These are phyloP conservation scores for Pichia scutulata DNA, from an alignment of 805 yeast species.

Conservation along the genomic window DNA sequence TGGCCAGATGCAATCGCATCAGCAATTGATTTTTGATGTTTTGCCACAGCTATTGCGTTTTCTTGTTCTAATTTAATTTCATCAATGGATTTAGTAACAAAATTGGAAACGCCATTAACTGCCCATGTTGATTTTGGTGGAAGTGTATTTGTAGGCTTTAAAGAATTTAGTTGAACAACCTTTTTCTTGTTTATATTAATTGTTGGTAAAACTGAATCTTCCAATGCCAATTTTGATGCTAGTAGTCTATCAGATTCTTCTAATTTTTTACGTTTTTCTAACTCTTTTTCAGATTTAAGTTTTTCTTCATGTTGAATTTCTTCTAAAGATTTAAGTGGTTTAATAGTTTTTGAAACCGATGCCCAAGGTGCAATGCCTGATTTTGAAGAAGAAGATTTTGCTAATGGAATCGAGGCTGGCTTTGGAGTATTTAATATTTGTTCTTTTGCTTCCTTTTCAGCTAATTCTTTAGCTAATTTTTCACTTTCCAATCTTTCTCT, in stretches of 20 bases:
- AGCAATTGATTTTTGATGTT: slow-evolving; percentile 18
- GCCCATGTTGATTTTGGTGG: slow-evolving; percentile 42
- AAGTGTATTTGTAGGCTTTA: slow-evolving; percentile 18
- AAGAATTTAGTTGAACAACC: slow-evolving; percentile 8
- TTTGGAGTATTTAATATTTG: neutral
- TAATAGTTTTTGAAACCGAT: slow-evolving; percentile 15
- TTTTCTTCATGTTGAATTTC: slow-evolving; percentile 57
- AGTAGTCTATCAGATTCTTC: slow-evolving; percentile 19
- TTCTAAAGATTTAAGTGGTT: slow-evolving; percentile 45
- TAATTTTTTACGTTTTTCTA: slow-evolving; percentile 13
- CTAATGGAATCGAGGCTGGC: neutral
- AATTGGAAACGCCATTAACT: slow-evolving; percentile 16
- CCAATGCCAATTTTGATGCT: slow-evolving; percentile 18
- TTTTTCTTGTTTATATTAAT: slow-evolving; percentile 4
- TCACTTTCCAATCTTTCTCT: neutral
- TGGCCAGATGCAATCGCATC: slow-evolving; percentile 14
- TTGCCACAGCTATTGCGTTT: slow-evolving; percentile 19
- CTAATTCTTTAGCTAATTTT: neutral
- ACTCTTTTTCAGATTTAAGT: slow-evolving; percentile 13
- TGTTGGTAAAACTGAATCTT: slow-evolving; percentile 9
- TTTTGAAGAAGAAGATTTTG: neutral
- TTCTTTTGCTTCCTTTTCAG: neutral
- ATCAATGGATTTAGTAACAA: slow-evolving; percentile 40
- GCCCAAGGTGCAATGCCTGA: slow-evolving; percentile 31
- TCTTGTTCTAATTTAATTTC: slow-evolving; percentile 49